Conservation (phyloP, 1,284 basidiomycete genomes). For the Microbotryum intermedium region DNA sequence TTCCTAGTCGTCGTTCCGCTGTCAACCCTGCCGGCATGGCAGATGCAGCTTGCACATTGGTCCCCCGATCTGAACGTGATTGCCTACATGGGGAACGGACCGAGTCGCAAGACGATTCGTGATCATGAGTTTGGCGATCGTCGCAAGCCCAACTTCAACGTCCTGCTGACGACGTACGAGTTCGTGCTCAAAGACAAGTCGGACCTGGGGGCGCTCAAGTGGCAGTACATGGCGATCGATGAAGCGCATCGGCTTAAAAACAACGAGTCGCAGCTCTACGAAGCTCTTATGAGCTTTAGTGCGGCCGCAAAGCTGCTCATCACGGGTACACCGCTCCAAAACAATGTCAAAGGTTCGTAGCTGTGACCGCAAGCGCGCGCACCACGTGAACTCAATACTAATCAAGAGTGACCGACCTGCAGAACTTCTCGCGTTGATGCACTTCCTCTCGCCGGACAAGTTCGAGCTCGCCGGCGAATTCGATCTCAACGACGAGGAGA, state of each 20-base stretch:
- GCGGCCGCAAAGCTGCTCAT: conserved; percentile 89
- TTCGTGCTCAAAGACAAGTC: conserved; percentile 83
- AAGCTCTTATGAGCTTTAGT: conserved; percentile 80
- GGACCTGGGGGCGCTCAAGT: conserved; percentile 87
- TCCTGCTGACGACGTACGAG: conserved; percentile 95
- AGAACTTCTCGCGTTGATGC: conserved; percentile 95
- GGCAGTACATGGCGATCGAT: conserved; percentile 93
- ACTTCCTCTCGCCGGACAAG: conserved; percentile 97
- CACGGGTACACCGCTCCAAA: conserved; percentile 96
- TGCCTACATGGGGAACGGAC: conserved; percentile 86
- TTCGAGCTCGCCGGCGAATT: conserved; percentile 84
- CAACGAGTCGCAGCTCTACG: conserved; percentile 92
- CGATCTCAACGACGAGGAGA: conserved; percentile 79
- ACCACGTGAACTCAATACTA: neutral
- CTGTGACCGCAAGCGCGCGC: neutral
- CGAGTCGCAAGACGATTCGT: conserved; percentile 82
- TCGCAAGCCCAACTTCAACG: conserved; percentile 87
- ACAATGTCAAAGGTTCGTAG: conserved; percentile 83
- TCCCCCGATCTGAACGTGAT: conserved; percentile 95
- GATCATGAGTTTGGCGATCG: conserved; percentile 78
- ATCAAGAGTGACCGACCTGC: conserved; percentile 3
- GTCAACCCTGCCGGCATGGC: conserved; percentile 97
- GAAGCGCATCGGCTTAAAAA: conserved; percentile 99
- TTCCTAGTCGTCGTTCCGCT: conserved; percentile 97
- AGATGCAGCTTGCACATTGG: conserved; percentile 89